Percentiles rank a stretch among this genome's conserved stretches.
phyloP scores from a whole-genome alignment of 306 rosid species.

The Lathyrus oleraceus region DNA sequence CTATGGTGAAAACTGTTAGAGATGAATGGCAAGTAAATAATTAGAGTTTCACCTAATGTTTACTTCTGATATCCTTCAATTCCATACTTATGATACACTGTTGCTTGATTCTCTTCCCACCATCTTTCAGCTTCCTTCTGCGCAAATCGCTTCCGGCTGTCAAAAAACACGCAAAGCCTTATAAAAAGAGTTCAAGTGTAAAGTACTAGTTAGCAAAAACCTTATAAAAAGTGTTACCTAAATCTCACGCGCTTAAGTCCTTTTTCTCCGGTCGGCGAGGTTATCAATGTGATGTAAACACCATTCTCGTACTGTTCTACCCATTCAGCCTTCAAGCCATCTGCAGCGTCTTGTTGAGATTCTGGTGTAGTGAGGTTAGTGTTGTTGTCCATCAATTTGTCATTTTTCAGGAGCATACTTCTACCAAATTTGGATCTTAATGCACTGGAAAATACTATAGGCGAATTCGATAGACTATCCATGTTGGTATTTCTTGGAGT shows the following conservation, averaged over 20 bases:
- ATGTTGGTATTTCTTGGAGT: slow-evolving; percentile 44
- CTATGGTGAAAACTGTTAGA: slow-evolving; percentile 32
- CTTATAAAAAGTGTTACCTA: slow-evolving; percentile 45
- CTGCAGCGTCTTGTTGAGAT: slow-evolving; percentile 41
- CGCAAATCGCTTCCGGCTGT: slow-evolving; percentile 70
- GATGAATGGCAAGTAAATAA: slow-evolving; percentile 43
- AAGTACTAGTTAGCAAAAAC: too few relatives aligned
- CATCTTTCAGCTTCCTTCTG: slow-evolving; percentile 75
- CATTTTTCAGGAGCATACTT: slow-evolving; percentile 36
- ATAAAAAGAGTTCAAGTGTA: too few relatives aligned
- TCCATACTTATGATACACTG: slow-evolving; percentile 42
- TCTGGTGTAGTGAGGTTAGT: slow-evolving; percentile 32
- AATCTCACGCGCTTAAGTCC: slow-evolving; percentile 79
- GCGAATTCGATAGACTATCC: slow-evolving; percentile 57
- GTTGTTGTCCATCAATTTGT: slow-evolving; percentile 38
- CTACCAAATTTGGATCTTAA: slow-evolving; percentile 59
- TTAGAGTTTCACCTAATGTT: slow-evolving; percentile 45
- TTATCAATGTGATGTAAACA: slow-evolving; percentile 66
- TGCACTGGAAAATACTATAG: slow-evolving; percentile 54
- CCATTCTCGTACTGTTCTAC: slow-evolving; percentile 74
- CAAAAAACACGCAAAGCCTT: background rate
- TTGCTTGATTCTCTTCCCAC: slow-evolving; percentile 84
- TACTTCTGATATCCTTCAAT: background rate
- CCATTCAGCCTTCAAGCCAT: slow-evolving; percentile 58
- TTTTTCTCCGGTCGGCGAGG: slow-evolving; percentile 62